Conservation (phyloP, 1,139 yeast genomes). For the Neolecta irregularis region DNA sequence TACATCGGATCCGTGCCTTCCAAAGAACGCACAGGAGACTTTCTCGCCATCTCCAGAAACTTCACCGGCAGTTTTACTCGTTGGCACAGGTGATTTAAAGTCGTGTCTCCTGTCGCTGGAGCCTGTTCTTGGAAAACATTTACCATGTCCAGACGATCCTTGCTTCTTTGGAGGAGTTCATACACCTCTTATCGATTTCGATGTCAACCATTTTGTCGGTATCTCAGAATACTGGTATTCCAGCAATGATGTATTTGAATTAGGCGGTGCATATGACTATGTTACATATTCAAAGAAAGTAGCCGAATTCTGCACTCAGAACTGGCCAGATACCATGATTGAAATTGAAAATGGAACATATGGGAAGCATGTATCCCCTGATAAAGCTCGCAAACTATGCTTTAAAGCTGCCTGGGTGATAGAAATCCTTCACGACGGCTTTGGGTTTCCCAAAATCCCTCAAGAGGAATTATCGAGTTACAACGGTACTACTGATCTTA, state of each 20-base stretch:
- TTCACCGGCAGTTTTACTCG: constrained; percentile 18
- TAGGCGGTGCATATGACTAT: constrained; percentile 28
- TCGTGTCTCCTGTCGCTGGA: constrained; percentile 39
- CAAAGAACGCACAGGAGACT: constrained; percentile 26
- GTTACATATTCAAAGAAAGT: constrained; percentile 32
- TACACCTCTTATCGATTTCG: constrained; percentile 56
- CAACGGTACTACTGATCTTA: constrained; percentile 18
- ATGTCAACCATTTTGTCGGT: constrained; percentile 52
- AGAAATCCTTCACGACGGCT: constrained; percentile 54
- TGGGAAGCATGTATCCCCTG: constrained; percentile 24
- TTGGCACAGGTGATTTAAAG: constrained; percentile 48
- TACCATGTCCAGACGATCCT: constrained; percentile 30
- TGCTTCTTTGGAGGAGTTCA: constrained; percentile 30
- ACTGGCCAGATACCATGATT: constrained; percentile 30
- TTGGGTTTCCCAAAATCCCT: constrained; percentile 47
- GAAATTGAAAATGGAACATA: constrained; percentile 23
- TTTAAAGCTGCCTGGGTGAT: constrained; percentile 61
- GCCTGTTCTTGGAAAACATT: constrained; percentile 35
- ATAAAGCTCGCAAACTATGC: constrained; percentile 39
- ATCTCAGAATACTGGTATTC: constrained; percentile 78
- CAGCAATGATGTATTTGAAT: constrained; percentile 32
- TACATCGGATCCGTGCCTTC: constrained; percentile 52
- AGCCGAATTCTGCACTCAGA: constrained; percentile 32
- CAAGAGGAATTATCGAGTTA: constrained; percentile 9
- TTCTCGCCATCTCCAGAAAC: no score